Evolutionary conservation across 371 early-diverging fungal species (phyloP), one percentile per base, ranked within the genome.

Genomic region (Blakeslea trispora): DNA sequence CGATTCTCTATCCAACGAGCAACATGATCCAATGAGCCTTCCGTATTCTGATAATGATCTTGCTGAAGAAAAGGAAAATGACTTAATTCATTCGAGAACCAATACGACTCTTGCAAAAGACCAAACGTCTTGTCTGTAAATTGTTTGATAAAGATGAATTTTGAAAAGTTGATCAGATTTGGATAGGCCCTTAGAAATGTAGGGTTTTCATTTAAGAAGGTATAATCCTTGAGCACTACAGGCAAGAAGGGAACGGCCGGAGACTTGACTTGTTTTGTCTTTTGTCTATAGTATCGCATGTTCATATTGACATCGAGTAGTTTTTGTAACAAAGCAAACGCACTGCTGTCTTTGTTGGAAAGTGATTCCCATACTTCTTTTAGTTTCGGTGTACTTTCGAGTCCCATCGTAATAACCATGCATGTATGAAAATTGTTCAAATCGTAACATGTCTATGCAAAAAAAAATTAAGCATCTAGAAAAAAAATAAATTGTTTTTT

Each of bases 401-500:
- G 52, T 0, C 74, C 75, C 72, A 74, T 70, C 0, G 64, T 71
- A 24, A 79, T 68, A 2, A 76, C 67, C 79, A 79, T 79, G 21
- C 64, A 62, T 2, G 79, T 74, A 59, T 79, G 79, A 34, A 70
- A 79, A 32, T 75, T 76, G 53, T 71, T 79, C 63, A 70, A 64
- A 18, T 70, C 76, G 3, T 68, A 52, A 21, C 79, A 79, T 15
- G 61, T 28, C 76, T 70, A 45, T 14, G 14, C 35, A 9, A 13
- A 47, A 43, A 0, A 28, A n/a, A 1, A 17, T 31, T 23, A 24
- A 37, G 5, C n/a, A n/a, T n/a, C n/a, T n/a, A n/a, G n/a, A n/a
- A n/a, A n/a, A n/a, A n/a, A n/a, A n/a, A n/a, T 31, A 1, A 5
- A 5, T 39, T 28, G 42, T 63, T n/a, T n/a, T n/a, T n/a, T n/a